These are phyloP conservation scores for Picea abies DNA, from an alignment of 83 land plant species.

Conservation along the genomic window DNA sequence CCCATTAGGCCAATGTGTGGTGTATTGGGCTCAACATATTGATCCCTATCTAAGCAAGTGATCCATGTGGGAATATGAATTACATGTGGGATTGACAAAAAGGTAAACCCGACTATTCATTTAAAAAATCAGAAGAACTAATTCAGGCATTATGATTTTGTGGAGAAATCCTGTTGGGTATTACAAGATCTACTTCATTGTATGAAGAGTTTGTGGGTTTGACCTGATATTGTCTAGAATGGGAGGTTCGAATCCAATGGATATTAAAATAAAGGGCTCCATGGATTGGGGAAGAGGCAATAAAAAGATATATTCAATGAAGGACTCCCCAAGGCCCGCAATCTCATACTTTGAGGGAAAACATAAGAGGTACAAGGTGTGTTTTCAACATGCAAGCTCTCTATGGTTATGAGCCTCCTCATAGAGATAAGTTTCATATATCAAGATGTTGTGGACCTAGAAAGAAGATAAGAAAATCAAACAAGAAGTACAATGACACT, in stretches of 20 bases:
- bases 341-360: no score
- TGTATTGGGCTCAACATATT: not conserved
- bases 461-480: not conserved
- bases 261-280: no score
- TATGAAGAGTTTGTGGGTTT: no score
- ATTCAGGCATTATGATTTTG: not conserved
- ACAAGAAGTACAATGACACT: constrained; percentile 23
- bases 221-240: no score
- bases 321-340: no score
- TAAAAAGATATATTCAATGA: no score
- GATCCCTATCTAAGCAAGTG: not conserved
- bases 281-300: no score
- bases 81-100: not conserved
- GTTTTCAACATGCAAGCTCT: constrained; percentile 39
- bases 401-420: constrained; percentile 44
- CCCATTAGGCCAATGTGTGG: not conserved
- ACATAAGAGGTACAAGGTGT: constrained; percentile 30
- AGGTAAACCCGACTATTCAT: no score
- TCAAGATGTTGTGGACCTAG: constrained; percentile 32
- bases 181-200: no score
- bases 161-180: no score
- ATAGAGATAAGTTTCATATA: not conserved
- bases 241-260: no score
- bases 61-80: not conserved
- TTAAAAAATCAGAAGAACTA: not conserved